These are phyloP conservation scores for Aspergillus transmontanensis DNA, from an alignment of 2,329 filamentous ascomycete species.

Conservation along the genomic window DNA sequence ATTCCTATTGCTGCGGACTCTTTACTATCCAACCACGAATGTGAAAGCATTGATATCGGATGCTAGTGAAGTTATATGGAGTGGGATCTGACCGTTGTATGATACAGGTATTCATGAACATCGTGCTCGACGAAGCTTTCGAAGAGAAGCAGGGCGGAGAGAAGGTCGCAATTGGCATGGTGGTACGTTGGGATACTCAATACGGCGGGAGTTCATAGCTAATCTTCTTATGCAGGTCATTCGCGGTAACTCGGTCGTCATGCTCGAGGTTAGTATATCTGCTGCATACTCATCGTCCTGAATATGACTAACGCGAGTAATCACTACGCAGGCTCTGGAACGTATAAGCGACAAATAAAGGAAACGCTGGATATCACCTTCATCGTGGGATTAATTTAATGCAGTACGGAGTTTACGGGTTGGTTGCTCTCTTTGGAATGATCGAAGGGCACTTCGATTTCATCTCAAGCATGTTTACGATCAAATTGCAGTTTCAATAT, in stretches of 20 bases:
- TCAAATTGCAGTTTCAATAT: constrained; percentile 12
- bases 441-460: constrained; percentile 31
- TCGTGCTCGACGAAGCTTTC: constrained; percentile 94
- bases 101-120: constrained; percentile 89
- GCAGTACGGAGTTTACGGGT: constrained; percentile 41
- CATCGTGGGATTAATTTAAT: constrained; percentile 29
- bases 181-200: constrained; percentile 58
- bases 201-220: constrained; percentile 1
- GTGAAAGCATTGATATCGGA: background rate
- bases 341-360: constrained; percentile 47
- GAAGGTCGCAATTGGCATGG: constrained; percentile 89
- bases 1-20: background rate
- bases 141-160: constrained; percentile 92
- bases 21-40: background rate
- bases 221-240: constrained; percentile 67
- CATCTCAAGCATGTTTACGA: constrained; percentile 18
- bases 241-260: constrained; percentile 95
- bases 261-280: constrained; percentile 71
- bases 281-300: background rate
- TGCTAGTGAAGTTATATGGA: background rate
- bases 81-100: constrained; percentile 11
- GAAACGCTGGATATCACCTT: constrained; percentile 23
- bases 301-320: constrained; percentile 9
- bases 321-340: constrained; percentile 38
- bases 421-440: constrained; percentile 36